phyloP scores from a whole-genome alignment of 306 rosid genomes.

The Sophora flavescens region DNA sequence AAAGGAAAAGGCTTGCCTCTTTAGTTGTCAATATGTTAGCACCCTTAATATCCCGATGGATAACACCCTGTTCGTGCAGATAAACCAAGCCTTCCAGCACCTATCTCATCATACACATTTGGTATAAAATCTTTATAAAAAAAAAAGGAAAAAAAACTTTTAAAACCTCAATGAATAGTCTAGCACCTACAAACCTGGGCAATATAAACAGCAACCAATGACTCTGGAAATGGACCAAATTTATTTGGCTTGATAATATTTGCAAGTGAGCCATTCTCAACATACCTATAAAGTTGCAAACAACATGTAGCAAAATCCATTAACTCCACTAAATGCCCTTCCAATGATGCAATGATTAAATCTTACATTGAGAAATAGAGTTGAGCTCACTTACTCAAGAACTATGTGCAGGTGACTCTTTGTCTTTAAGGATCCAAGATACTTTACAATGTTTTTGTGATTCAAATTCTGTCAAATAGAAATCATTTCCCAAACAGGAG shows the following conservation, averaged over 20 bases:
- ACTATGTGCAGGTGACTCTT: slow-evolving; percentile 95
- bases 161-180: slow-evolving; percentile 33
- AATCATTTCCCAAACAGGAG: slow-evolving; percentile 33
- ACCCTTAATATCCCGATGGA: slow-evolving; percentile 99
- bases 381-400: slow-evolving; percentile 79
- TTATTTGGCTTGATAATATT: slow-evolving; percentile 99
- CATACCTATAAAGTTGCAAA: slow-evolving; percentile 67
- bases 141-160: slow-evolving; percentile 1
- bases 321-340: slow-evolving; percentile 29
- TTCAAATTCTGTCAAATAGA: slow-evolving; percentile 85
- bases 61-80: slow-evolving; percentile 98
- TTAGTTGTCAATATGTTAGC: slow-evolving; percentile 98
- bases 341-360: slow-evolving; percentile 27
- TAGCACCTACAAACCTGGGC: slow-evolving; percentile 76
- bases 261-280: slow-evolving; percentile 98
- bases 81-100: slow-evolving; percentile 99
- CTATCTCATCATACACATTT: slow-evolving; percentile 55
- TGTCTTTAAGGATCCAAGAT: slow-evolving; percentile 98
- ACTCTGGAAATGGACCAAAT: slow-evolving; percentile 99
- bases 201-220: slow-evolving; percentile 94
- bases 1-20: slow-evolving; percentile 66
- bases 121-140: not conserved
- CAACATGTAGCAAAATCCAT: slow-evolving; percentile 34
- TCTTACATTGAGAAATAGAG: slow-evolving; percentile 15
- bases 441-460: slow-evolving; percentile 98